These are phyloP conservation scores for Kwoniella bestiolae DNA, from an alignment of 768 basidiomycete genomes.

Conservation along the genomic window DNA sequence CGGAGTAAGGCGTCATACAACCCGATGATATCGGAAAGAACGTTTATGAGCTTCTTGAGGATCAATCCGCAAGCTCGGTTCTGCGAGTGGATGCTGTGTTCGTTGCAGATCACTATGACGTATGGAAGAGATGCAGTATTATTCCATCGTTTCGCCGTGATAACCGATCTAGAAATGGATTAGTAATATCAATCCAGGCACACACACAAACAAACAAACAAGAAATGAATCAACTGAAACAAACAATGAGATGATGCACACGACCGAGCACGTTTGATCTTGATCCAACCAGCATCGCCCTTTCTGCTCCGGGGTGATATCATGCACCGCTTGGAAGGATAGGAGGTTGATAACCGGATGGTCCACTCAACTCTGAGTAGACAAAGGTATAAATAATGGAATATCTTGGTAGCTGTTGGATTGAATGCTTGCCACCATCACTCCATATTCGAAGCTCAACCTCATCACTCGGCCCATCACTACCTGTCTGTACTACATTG, in stretches of 20 bases:
- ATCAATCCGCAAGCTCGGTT: no score
- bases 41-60: background rate
- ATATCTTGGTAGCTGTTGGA: no score
- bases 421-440: no score
- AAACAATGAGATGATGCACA: background rate
- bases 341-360: background rate
- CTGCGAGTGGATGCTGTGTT: no score
- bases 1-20: background rate
- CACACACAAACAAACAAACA: background rate
- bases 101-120: background rate
- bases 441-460: no score
- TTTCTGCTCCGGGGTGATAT: no score
- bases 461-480: no score
- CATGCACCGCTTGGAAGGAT: background rate
- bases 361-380: background rate
- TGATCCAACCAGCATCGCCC: background rate
- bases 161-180: no score
- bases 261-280: background rate
- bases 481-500: no score
- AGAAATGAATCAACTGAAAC: no score
- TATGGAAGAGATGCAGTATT: background rate
- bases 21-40: background rate
- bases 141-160: no score
- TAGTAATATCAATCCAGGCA: no score
- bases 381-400: background rate